Base-by-base conservation (phyloP, 2,329 filamentous ascomycete genomes). In the Calonectria naviculata region DNA sequence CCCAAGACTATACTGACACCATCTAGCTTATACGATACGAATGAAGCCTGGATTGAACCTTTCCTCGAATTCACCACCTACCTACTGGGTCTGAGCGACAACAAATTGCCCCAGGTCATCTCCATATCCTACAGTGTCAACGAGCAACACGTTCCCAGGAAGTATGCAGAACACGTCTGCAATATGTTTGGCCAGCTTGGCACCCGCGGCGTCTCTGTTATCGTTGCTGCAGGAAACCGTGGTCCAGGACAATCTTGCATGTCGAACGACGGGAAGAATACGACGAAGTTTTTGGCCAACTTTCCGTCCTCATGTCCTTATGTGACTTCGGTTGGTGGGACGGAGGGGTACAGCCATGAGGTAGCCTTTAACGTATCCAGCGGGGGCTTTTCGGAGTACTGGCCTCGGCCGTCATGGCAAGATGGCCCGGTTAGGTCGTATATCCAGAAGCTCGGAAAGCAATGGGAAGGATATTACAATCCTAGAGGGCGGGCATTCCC, bases 41-140 rank as follows among this genome's bases (percentile, higher is more conserved):
- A 83, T 78, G 41, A 83, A 56, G 42, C 77, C 71, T 83, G 83
- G 12, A 92, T 93, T 74, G 92, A 94, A 82, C 91, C 92, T 0
- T 94, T 91, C 79, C 84, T 94, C 4, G 88, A 88, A 19, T 91
- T 92, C 80, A 86, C 92, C 7, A 86, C 88, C 68, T 89, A 91
- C 78, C 84, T 94, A 12, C 83, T 93, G 4, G 79, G 83, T 24
- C 85, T 92, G 24, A 80, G 85, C 1, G 86, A 90, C 70, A 79
- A 84, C 4, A 80, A 89, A 21, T 84, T 94, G 0, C 92, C 93
- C 0, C 87, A 89, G 4, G 89, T 93, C 21, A 85, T 94, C 47
- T 89, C 87, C 46, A 92, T 91, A n/a, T 94, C 92, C 0, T 94
- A 94, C 78, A 92, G 91, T 29, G 91, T 93, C 74, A 87, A 91